phyloP scores from a whole-genome alignment of 31 red algal species.

The Asparagopsis taxiformis region DNA sequence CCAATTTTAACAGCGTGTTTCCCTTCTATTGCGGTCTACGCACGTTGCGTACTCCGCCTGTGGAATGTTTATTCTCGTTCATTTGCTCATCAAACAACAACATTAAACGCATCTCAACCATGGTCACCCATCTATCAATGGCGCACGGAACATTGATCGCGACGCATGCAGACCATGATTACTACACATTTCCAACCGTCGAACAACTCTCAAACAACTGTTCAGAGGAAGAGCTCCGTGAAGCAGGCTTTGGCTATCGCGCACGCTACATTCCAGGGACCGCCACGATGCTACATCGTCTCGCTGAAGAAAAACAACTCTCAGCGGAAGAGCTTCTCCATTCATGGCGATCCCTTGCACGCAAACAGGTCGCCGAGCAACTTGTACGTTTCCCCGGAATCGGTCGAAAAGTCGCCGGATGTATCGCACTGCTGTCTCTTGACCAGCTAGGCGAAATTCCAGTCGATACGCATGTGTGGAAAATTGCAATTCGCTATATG shows the following conservation, averaged over 20 bases:
- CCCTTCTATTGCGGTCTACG: conserved; percentile 68
- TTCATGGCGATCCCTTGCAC: conserved; percentile 24
- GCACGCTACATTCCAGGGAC: conserved; percentile 66
- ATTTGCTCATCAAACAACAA: conserved; percentile 95
- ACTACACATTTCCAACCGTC: conserved; percentile 71
- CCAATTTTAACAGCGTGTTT: conserved; percentile 34
- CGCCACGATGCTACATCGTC: conserved; percentile 13
- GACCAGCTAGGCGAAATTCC: conserved; percentile 84
- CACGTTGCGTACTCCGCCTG: conserved; percentile 59
- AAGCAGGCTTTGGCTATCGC: conserved; percentile 88
- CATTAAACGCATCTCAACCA: conserved; percentile 67
- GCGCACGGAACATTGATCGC: conserved; percentile 40
- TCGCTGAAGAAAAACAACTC: conserved; percentile 1
- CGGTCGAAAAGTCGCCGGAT: conserved; percentile 89
- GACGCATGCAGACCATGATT: background rate
- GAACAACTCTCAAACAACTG: conserved; percentile 40
- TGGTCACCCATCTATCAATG: conserved; percentile 61
- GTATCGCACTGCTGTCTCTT: conserved; percentile 77
- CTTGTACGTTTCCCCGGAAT: conserved; percentile 68
- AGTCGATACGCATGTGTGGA: conserved; percentile 93
- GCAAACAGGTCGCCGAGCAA: conserved; percentile 40
- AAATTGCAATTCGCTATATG: conserved; percentile 74
- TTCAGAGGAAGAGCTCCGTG: conserved; percentile 61
- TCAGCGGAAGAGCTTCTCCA: conserved; percentile 58
- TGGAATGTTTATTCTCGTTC: conserved; percentile 82